Percentiles rank a stretch among this genome's conserved stretches.
Conservation (phyloP, 2,329 filamentous ascomycete genomes). For the Aspergillus sp. region DNA sequence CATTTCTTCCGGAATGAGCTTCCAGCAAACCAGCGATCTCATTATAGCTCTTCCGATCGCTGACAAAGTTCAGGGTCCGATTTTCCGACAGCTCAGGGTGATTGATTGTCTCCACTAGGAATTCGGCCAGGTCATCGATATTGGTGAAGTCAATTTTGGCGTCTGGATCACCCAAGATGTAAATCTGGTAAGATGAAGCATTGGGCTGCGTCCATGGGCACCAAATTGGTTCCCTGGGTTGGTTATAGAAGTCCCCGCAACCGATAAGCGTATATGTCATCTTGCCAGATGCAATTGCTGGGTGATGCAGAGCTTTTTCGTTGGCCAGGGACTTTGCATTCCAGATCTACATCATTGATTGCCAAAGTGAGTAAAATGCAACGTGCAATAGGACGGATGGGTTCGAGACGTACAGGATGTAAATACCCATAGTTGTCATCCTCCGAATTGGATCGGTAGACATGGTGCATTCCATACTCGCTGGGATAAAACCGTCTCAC, state of each 20-base stretch:
- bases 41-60: conserved; percentile 21
- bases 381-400: not conserved
- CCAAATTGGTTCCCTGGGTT: conserved; percentile 23
- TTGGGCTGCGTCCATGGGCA: conserved; percentile 24
- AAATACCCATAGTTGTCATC: conserved; percentile 16
- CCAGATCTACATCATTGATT: too few relatives aligned
- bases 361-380: too few relatives aligned
- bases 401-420: conserved; percentile 18
- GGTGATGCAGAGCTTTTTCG: conserved; percentile 17
- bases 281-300: conserved; percentile 18
- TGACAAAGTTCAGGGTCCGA: conserved; percentile 20
- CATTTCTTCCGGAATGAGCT: conserved; percentile 16
- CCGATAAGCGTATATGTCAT: conserved; percentile 31
- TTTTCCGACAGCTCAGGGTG: conserved; percentile 23
- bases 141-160: conserved; percentile 23
- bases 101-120: conserved; percentile 21
- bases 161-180: conserved; percentile 21
- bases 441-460: not conserved
- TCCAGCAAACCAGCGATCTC: conserved; percentile 20
- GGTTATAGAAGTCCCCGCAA: conserved; percentile 31
- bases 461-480: conserved; percentile 25
- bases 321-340: conserved; percentile 6
- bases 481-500: conserved; percentile 26
- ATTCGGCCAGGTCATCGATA: conserved; percentile 24
- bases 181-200: conserved; percentile 13